Evolutionary conservation across 805 yeast species (phyloP).

Genomic region (Saccharomycopsis javanensis): DNA sequence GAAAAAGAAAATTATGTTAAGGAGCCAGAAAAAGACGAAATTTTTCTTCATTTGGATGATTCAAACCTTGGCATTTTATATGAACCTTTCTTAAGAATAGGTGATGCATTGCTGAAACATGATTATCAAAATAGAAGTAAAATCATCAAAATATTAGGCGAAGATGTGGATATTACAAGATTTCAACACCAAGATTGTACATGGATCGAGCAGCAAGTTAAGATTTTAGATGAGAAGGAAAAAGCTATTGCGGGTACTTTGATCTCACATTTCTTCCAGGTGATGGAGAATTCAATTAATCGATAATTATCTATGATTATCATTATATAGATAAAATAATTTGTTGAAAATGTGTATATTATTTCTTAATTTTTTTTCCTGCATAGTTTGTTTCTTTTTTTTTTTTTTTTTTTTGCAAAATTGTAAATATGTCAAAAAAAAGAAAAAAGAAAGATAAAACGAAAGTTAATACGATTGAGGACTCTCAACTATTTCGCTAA

Average conservation of each 20-base stretch:
- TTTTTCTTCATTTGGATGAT: not conserved
- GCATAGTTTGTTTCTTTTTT: too few species aligned
- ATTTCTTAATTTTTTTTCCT: not conserved
- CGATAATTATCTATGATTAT: too few species aligned
- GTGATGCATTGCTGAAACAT: not conserved
- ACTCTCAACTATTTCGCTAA: not conserved
- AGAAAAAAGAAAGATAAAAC: too few species aligned
- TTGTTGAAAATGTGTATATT: not conserved
- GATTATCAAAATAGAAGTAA: not conserved
- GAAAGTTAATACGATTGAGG: not conserved
- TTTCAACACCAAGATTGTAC: not conserved
- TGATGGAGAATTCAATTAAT: too few species aligned
- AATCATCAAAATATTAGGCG: not conserved
- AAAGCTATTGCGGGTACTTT: not conserved
- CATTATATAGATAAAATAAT: too few species aligned
- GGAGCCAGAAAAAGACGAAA: not conserved
- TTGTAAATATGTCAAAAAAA: not conserved
- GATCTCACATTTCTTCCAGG: not conserved
- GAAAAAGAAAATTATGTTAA: not conserved
- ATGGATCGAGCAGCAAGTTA: not conserved
- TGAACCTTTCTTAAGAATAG: not conserved
- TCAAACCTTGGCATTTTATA: not conserved
- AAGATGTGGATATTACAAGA: not conserved
- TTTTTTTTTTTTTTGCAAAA: not conserved
- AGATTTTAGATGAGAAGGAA: not conserved